These are phyloP conservation scores for Silybum marianum DNA, from an alignment of 129 eudicot genomes.

Conservation along the genomic window DNA sequence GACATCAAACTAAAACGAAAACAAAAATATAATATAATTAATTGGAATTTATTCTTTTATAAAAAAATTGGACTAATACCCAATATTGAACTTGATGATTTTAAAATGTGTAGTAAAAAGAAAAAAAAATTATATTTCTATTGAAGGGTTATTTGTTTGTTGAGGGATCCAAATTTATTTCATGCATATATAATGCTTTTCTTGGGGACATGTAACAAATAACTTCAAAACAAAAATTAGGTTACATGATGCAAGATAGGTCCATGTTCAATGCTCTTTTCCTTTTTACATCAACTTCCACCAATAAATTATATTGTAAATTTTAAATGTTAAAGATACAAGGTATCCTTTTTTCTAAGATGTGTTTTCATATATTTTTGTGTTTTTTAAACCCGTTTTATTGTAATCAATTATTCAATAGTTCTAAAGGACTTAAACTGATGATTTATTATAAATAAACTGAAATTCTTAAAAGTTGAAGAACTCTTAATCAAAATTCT, in stretches of 20 bases:
- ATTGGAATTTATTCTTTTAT: background rate
- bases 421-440: too few species aligned
- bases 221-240: background rate
- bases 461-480: too few species aligned
- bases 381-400: too few species aligned
- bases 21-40: too few species aligned
- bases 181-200: background rate
- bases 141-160: background rate
- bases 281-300: background rate
- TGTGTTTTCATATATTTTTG: too few species aligned
- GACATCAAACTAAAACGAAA: too few species aligned
- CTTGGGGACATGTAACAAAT: background rate
- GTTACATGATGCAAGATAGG: constrained; percentile 8
- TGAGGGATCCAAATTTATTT: background rate
- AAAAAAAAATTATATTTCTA: background rate
- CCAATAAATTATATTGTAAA: background rate
- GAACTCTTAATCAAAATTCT: too few species aligned
- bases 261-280: background rate
- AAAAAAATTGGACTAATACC: background rate
- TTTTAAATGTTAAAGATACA: background rate
- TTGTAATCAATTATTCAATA: too few species aligned
- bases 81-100: background rate
- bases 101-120: too few species aligned
- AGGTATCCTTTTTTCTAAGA: too few species aligned
- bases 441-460: too few species aligned